Conservation (phyloP, 345 rosid genomes). For the Rhizophora apiculata region DNA sequence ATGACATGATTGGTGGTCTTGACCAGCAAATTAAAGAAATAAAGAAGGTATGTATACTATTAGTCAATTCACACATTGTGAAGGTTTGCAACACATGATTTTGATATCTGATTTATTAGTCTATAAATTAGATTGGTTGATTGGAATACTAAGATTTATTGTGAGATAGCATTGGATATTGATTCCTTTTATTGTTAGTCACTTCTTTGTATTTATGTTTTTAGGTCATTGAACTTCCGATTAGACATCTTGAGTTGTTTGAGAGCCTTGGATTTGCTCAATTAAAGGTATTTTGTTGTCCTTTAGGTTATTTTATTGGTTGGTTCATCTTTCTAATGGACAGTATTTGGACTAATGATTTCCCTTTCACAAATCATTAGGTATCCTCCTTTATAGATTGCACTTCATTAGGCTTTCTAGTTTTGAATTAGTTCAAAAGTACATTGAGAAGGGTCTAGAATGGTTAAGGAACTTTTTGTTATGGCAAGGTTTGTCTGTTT, state of each 20-base stretch:
- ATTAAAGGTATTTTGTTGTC: constrained; percentile 62
- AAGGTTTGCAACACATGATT: not conserved
- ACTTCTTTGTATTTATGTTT: constrained; percentile 10
- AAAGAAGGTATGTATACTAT: constrained; percentile 59
- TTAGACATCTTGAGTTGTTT: constrained; percentile 94
- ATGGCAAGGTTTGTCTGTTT: constrained; percentile 82
- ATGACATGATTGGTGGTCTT: constrained; percentile 98
- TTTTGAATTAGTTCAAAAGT: constrained; percentile 92
- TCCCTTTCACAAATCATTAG: constrained; percentile 38
- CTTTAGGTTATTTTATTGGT: not conserved
- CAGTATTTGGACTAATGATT: not conserved
- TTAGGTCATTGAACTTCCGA: constrained; percentile 98
- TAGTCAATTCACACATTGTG: not conserved
- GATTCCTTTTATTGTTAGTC: constrained; percentile 8
- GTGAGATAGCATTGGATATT: not conserved
- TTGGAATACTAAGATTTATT: not conserved
- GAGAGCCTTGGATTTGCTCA: constrained; percentile 98
- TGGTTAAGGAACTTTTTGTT: constrained; percentile 97
- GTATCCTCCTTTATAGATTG: constrained; percentile 92
- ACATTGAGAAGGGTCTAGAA: constrained; percentile 98
- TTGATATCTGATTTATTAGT: not conserved
- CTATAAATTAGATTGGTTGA: too few relatives aligned
- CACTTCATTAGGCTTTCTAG: constrained; percentile 99
- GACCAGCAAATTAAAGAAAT: constrained; percentile 78
- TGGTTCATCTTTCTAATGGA: not conserved